Evolutionary conservation across 805 yeast species (phyloP), one percentile per base, ranked within the genome.

Genomic region (Metschnikowia henanensis): DNA sequence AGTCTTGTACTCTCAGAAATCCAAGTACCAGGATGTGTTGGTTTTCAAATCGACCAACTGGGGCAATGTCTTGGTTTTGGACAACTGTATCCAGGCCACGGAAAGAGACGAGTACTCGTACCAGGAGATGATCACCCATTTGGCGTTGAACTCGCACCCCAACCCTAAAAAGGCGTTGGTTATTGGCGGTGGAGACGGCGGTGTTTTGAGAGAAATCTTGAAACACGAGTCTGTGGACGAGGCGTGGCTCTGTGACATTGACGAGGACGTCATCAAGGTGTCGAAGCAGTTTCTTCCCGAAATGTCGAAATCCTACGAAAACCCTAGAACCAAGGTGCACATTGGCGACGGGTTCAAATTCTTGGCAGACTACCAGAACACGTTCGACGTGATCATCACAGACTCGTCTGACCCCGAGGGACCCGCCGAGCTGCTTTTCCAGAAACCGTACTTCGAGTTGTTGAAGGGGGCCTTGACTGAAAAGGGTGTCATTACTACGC

Each of bases 161-260:
- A 83, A 87, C 72, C 98, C 98, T 46, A 88, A 87, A 76, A 84
- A 78, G 58, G 97, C 95, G 19, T 75, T 92, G 44, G 98, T 92
- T 51, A 87, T 92, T 61, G 99, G 99, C 47, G 99, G 99, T 53
- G 99, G 99, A 61, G 99, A 92, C 66, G 99, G 99, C 58, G 98
- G 98, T 69, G 98, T 92, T 40, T 78, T 92, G 60, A 82, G 98
- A 71, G 98, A 92, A 70, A 77, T 91, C 61, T 87, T 90, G 61
- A 92, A 92, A 72, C 97, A 92, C 70, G 82, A 79, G 40, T 66
- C 79, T 48, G 88, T 92, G 43, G 96, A 90, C 66, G 85, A 84
- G 69, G 96, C 95, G 37, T 79, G 87, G 72, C 76, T 92, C 54
- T 90, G 96, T 68, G 99, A 92, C 69, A 92, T 92, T 56, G 99